These are phyloP conservation scores for Lachnellula hyalina DNA, from an alignment of 2,329 filamentous ascomycete species.

Conservation along the genomic window DNA sequence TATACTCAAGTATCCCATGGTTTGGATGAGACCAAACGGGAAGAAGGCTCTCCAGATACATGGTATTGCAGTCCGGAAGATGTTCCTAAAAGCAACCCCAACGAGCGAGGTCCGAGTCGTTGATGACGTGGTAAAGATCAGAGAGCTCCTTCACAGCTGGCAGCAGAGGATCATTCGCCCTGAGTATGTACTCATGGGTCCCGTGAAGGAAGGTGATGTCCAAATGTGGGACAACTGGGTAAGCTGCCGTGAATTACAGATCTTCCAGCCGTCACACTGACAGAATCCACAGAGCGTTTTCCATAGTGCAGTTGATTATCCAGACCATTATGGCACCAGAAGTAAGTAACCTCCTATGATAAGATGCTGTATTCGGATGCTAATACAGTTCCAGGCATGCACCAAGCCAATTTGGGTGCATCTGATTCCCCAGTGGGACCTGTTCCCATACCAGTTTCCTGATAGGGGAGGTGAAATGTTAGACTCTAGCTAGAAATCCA, in stretches of 20 bases:
- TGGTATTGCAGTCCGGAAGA: conserved; percentile 35
- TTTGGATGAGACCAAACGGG: conserved; percentile 41
- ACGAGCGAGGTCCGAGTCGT: conserved; percentile 33
- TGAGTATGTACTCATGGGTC: conserved; percentile 38
- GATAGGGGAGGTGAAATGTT: not conserved
- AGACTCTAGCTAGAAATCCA: not conserved
- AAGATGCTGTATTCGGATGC: not conserved
- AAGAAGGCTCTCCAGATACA: conserved; percentile 42
- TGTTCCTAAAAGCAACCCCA: conserved; percentile 34
- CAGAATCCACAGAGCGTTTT: conserved; percentile 30
- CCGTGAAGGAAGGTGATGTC: conserved; percentile 40
- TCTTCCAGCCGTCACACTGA: too few species aligned
- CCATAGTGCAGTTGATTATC: conserved; percentile 41
- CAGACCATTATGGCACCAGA: conserved; percentile 34
- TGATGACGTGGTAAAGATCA: conserved; percentile 36
- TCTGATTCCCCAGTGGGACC: conserved; percentile 15
- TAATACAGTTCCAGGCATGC: conserved; percentile 30
- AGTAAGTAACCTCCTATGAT: conserved; percentile 18
- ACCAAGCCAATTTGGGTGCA: conserved; percentile 41
- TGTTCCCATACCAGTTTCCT: conserved; percentile 5
- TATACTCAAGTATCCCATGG: conserved; percentile 37
- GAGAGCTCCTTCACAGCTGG: conserved; percentile 32
- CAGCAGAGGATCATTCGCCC: conserved; percentile 38
- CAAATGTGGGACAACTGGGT: conserved; percentile 40
- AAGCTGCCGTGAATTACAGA: not conserved